A percentile compares a stretch with the other conserved stretches of the same genome.
Conservation (phyloP, 2,329 filamentous ascomycete species). For the Elsinoe australis region DNA sequence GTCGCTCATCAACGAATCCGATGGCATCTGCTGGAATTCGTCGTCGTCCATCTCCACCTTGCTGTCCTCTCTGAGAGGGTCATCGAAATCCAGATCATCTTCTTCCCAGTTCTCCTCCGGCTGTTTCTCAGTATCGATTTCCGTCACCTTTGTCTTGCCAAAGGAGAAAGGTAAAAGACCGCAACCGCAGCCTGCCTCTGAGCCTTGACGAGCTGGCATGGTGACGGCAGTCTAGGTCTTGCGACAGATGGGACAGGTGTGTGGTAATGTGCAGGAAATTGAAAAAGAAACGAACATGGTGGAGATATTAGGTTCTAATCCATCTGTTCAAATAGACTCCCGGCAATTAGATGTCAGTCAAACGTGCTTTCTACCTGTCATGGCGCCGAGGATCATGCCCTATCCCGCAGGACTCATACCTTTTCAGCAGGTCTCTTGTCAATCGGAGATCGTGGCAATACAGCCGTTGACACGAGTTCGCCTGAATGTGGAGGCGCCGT, state of each 20-base stretch:
- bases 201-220: constrained; percentile 8
- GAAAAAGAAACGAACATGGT: not conserved
- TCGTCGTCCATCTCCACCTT: constrained; percentile 6
- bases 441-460: constrained; percentile 15
- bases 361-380: not conserved
- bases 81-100: constrained; percentile 12
- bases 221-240: too few species aligned
- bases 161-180: constrained; percentile 5
- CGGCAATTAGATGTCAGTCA: constrained; percentile 13
- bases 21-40: constrained; percentile 11
- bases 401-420: not conserved
- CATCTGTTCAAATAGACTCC: not conserved
- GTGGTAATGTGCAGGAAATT: not conserved
- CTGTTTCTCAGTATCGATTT: not conserved
- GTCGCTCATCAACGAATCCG: constrained; percentile 2
- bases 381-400: constrained; percentile 11
- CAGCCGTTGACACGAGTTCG: constrained; percentile 16
- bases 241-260: not conserved
- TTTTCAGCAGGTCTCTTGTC: not conserved
- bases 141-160: constrained; percentile 3
- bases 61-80: constrained; percentile 8
- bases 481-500: constrained; percentile 3
- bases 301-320: too few species aligned
- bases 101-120: constrained; percentile 14
- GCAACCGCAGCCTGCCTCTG: constrained; percentile 12